These are phyloP conservation scores for Helicosporidium sp. DNA, from an alignment of 139 green algal genomes.

Conservation along the genomic window DNA sequence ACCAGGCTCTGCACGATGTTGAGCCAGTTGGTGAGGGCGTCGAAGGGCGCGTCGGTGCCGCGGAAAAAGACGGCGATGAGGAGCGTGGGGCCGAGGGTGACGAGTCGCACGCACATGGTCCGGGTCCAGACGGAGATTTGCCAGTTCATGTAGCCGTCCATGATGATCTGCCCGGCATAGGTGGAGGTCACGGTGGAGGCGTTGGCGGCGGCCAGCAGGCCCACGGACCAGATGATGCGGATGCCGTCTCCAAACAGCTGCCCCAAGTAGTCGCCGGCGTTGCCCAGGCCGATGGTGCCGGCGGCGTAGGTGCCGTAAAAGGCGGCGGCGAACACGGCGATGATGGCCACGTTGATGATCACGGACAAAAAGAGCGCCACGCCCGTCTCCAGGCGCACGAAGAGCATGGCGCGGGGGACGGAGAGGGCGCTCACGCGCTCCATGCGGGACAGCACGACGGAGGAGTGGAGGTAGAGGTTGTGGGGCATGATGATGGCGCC, in stretches of 20 bases:
- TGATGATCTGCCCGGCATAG: conserved; percentile 66
- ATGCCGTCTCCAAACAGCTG: neutral
- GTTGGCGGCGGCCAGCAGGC: conserved; percentile 40
- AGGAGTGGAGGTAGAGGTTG: conserved; percentile 84
- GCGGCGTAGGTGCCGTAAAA: neutral
- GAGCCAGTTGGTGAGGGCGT: conserved; percentile 29
- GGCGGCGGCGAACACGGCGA: conserved; percentile 10
- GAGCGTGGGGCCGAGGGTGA: conserved; percentile 1
- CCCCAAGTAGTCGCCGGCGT: conserved; percentile 26
- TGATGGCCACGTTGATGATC: conserved; percentile 72
- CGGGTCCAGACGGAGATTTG: conserved; percentile 1
- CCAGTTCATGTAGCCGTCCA: conserved; percentile 24
- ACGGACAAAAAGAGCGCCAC: conserved; percentile 45
- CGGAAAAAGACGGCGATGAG: neutral
- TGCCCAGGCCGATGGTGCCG: conserved; percentile 43
- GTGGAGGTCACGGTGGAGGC: conserved; percentile 58
- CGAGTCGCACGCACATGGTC: neutral
- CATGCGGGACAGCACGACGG: conserved; percentile 41
- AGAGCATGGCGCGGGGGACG: conserved; percentile 38
- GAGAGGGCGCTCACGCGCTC: neutral
- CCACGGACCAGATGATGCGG: conserved; percentile 24
- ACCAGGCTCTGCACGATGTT: conserved; percentile 36
- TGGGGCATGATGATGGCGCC: conserved; percentile 73
- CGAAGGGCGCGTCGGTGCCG: conserved; percentile 8
- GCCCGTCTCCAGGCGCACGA: conserved; percentile 53